Conservation (phyloP, 345 rosid species). For the Sonneratia alba region DNA sequence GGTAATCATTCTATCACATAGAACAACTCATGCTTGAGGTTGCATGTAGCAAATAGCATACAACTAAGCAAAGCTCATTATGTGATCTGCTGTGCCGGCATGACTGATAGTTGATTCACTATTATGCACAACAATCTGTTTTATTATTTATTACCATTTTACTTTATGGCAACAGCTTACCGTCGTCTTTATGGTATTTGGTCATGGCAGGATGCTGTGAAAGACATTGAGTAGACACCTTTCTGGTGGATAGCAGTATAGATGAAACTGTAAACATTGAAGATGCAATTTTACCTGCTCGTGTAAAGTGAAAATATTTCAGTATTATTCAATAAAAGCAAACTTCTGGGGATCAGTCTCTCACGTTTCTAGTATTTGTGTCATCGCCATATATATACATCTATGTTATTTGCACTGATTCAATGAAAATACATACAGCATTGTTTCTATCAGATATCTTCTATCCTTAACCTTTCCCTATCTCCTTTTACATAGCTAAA, state of each 20-base stretch:
- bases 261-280: not conserved
- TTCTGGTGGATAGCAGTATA: not conserved
- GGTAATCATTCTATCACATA: slow-evolving; percentile 28
- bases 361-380: not conserved
- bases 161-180: not conserved
- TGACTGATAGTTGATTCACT: not conserved
- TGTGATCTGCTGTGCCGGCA: not conserved
- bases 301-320: not conserved
- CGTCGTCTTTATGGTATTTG: not conserved
- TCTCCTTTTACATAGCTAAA: not conserved
- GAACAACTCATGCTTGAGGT: not conserved
- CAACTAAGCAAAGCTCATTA: not conserved
- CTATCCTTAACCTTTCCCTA: not conserved
- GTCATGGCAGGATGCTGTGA: slow-evolving; percentile 8
- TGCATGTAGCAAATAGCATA: not conserved
- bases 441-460: not conserved
- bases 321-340: not conserved
- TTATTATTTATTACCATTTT: too few species aligned
- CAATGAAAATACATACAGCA: not conserved
- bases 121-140: not conserved
- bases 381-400: not conserved
- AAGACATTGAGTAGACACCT: slow-evolving; percentile 7
- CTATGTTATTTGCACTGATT: not conserved
- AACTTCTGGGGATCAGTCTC: not conserved
- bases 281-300: not conserved